Evolutionary conservation across 2,329 filamentous ascomycete genomes (phyloP).

Genomic region (Sporothrix globosa): DNA sequence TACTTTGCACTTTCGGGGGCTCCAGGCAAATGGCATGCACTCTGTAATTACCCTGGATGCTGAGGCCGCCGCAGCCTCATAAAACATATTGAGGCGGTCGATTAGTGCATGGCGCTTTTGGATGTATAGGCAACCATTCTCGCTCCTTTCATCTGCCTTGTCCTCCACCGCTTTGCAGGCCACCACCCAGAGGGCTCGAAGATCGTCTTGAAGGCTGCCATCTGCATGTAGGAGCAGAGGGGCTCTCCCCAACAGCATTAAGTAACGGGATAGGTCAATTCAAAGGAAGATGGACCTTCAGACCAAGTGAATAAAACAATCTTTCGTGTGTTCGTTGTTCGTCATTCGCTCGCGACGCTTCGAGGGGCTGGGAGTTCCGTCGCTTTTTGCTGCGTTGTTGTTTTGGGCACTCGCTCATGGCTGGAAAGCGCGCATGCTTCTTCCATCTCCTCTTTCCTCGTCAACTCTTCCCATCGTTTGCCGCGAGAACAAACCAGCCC

Average conservation of each 20-base stretch:
- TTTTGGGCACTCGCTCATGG: background rate
- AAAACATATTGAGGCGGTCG: background rate
- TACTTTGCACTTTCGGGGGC: too few relatives aligned
- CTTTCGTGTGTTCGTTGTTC: background rate
- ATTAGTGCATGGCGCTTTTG: too few relatives aligned
- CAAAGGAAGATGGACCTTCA: background rate
- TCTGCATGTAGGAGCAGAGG: background rate
- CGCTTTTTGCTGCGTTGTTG: background rate
- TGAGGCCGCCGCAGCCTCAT: background rate
- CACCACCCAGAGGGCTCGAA: too few relatives aligned
- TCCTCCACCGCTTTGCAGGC: background rate
- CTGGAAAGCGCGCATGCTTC: background rate
- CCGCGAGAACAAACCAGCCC: background rate
- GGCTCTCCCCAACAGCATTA: background rate
- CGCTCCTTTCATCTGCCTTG: background rate
- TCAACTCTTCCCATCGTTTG: background rate
- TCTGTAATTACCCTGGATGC: background rate
- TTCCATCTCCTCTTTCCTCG: background rate
- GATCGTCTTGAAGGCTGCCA: background rate
- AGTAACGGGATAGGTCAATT: background rate
- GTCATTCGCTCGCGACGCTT: background rate
- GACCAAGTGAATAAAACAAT: too few relatives aligned
- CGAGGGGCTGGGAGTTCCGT: background rate
- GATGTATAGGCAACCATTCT: background rate
- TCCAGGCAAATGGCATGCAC: too few relatives aligned